Evolutionary conservation across 305 asterid genomes (phyloP).

Genomic region (Coffea humblotiana): DNA sequence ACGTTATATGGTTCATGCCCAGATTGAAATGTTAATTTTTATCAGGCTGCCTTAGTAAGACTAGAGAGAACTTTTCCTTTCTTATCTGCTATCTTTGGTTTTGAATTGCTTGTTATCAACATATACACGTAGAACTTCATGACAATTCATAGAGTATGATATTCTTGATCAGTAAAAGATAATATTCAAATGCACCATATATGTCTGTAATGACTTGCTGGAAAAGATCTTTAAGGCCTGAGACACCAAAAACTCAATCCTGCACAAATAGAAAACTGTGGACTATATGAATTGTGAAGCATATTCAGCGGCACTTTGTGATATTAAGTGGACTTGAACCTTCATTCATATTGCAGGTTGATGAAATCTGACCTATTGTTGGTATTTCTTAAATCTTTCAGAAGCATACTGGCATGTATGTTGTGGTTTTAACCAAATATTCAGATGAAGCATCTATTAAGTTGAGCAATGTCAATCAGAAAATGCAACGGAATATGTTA

Average conservation of each 20-base stretch:
- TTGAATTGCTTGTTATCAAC: background rate
- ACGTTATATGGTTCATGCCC: background rate
- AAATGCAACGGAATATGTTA: background rate
- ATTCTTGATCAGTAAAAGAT: background rate
- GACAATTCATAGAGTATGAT: background rate
- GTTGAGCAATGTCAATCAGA: background rate
- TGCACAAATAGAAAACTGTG: background rate
- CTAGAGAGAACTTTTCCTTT: background rate
- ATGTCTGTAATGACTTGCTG: background rate
- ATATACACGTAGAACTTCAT: background rate
- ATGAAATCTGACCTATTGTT: background rate
- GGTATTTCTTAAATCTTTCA: background rate
- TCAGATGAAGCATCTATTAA: background rate
- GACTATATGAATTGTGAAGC: background rate
- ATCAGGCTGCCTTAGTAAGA: background rate
- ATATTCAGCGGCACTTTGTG: background rate
- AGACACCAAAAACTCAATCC: background rate
- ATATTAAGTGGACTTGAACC: background rate
- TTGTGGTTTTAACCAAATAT: background rate
- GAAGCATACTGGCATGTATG: background rate
- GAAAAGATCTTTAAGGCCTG: background rate
- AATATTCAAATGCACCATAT: background rate
- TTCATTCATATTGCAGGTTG: background rate
- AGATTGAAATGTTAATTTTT: background rate
- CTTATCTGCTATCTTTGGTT: background rate